Evolutionary conservation across 768 basidiomycete species (phyloP), one percentile per base, ranked within the genome.

Genomic region (Hypsizygus marmoreus): DNA sequence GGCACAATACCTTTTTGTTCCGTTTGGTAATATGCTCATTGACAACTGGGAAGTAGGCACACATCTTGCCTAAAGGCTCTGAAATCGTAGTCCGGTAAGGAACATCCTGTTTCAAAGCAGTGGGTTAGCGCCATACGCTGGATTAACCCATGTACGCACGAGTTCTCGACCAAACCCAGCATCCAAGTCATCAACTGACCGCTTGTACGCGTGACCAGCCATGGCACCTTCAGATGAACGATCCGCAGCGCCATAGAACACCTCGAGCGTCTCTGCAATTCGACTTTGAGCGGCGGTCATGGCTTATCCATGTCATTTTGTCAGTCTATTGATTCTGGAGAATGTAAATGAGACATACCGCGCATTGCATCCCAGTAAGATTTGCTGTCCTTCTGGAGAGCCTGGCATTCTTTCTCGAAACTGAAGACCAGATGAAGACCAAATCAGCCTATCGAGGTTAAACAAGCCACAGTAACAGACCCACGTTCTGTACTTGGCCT

Each of bases 61-160:
- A 92, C 84, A 99, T 91, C 73, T 95, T 97, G 2, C 95, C 94
- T 3, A 97, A 73, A 2, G 97, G 97, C 60, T 98, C 97, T 44
- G 95, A 84, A 39, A 98, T 86, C 17, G 95, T 92, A 20, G 93
- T 92, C 23, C 97, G 83, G 70, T 89, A 99, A 4, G 97, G 95
- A 1, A 81, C 83, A 50, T 99, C 97, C 94, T 97, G 54, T 9
- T 24, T 39, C 19, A 13, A 17, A 32, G 10, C 24, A 29, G 13
- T 25, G 17, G 55, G n/a, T 24, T 25, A 44, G 11, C 22, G 7
- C 8, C 22, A 41, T 43, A 44, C 43, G 23, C 24, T 20, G 17
- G 34, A 17, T 14, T 25, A 20, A 36, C 23, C 22, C 19, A 34
- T 31, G 26, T 2, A 39, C 87, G 40, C 53, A 95, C 94, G 46